Evolutionary conservation across 2,329 filamentous ascomycete species (phyloP).

Genomic region (Colletotrichum sp.): DNA sequence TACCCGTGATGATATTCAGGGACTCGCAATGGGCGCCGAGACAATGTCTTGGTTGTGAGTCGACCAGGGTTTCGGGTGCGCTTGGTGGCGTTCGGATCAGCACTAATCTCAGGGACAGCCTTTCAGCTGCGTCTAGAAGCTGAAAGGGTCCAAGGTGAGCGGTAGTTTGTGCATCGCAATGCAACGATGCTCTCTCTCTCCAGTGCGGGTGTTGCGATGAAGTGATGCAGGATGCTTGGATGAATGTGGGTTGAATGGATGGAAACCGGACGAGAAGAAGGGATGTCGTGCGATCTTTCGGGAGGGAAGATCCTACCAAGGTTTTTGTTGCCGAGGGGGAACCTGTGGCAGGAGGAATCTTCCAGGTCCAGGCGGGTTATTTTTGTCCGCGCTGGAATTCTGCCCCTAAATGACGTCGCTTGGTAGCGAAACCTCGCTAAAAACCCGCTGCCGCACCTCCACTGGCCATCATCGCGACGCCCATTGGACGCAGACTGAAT

Average conservation of each 20-base stretch:
- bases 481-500: neutral
- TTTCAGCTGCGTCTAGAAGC: conserved; percentile 9
- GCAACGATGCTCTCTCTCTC: neutral
- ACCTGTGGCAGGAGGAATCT: neutral
- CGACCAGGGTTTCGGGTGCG: neutral
- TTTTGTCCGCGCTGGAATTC: neutral
- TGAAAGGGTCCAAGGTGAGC: neutral
- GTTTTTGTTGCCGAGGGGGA: neutral
- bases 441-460: neutral
- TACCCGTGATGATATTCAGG: neutral
- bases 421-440: neutral
- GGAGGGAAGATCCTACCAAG: neutral
- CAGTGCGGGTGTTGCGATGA: neutral
- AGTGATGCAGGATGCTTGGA: neutral
- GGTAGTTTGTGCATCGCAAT: neutral
- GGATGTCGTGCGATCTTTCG: neutral
- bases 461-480: neutral
- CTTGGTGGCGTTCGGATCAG: conserved; percentile 3
- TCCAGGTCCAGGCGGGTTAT: neutral
- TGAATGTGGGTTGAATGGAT: neutral
- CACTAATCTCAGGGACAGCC: neutral
- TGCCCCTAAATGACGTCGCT: conserved; percentile 12
- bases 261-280: neutral
- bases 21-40: neutral
- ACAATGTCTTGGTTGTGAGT: neutral